Evolutionary conservation across 768 basidiomycete genomes (phyloP), one percentile per base, ranked within the genome.

Genomic region (Coprinopsis strossmayeri): DNA sequence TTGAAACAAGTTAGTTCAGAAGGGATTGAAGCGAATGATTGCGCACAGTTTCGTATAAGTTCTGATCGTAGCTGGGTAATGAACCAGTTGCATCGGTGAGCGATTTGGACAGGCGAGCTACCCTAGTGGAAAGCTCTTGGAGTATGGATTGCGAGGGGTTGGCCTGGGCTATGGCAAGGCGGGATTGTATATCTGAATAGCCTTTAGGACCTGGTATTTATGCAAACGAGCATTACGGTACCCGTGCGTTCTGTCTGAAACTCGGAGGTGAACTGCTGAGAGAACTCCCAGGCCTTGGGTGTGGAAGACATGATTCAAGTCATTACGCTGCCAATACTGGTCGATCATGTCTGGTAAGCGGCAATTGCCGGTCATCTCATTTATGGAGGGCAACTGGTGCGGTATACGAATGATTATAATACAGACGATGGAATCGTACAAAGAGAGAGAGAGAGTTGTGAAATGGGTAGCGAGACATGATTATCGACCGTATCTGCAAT

Each of bases 1-100:
- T n/a, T 69, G 61, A 88, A 87, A 41, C 28, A 46, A 30, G 47
- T 26, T 34, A 30, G 42, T 20, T n/a, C 3, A n/a, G n/a, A 15
- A 27, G 3, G 5, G 46, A 17, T 30, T 51, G 34, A 18, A 21
- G 26, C 13, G 37, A 32, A n/a, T 17, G 25, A 34, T 11, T 46
- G 69, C 80, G 46, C 55, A 88, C 87, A 57, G 69, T 64, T 61
- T 85, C 84, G 58, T 74, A 84, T 57, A 81, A 82, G 46, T 82
- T 74, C 58, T 85, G 87, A 62, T 89, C 86, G 58, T 87, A 88
- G 32, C 74, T 69, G 3, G 87, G 83, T 38, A 91, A 65, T 49
- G 74, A 78, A 5, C 74, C 73, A 7, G 77, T 79, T 3, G 82
- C 86, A 59, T 82, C 84, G 4, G 72, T 68, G 15, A 91, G 70